Conservation (phyloP, 2,329 filamentous ascomycete genomes). For the Dothideomycetidae sp. region DNA sequence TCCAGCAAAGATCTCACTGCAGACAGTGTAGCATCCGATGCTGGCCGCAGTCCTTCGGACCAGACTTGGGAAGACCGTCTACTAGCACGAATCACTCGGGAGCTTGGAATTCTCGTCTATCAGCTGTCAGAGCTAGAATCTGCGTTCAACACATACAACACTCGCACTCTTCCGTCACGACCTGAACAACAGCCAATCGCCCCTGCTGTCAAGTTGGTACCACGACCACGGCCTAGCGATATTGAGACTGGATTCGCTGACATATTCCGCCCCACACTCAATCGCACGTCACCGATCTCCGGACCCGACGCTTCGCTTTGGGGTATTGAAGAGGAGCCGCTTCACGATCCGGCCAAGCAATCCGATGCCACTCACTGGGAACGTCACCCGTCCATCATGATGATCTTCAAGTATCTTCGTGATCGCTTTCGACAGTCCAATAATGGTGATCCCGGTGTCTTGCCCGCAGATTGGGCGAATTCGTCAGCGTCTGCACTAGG, state of each 20-base stretch:
- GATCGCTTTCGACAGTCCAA: conserved; percentile 43
- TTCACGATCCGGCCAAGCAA: conserved; percentile 16
- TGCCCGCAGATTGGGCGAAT: conserved; percentile 23
- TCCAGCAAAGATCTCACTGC: conserved; percentile 21
- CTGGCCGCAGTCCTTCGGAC: conserved; percentile 22
- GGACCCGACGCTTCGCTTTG: conserved; percentile 43
- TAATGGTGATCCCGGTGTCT: conserved; percentile 13
- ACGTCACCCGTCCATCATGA: conserved; percentile 73
- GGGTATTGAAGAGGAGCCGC: conserved; percentile 50
- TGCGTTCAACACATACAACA: conserved; percentile 71
- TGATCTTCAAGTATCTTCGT: conserved; percentile 78
- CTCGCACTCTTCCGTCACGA: conserved; percentile 16
- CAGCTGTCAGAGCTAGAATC: conserved; percentile 76
- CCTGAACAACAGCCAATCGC: conserved; percentile 14
- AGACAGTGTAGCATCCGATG: conserved; percentile 16
- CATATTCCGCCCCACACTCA: conserved; percentile 37
- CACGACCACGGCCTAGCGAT: conserved; percentile 14
- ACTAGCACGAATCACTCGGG: conserved; percentile 69
- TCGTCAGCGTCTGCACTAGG: conserved; percentile 27
- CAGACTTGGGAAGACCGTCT: conserved; percentile 60
- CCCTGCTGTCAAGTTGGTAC: conserved; percentile 17
- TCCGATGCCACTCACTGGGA: conserved; percentile 50
- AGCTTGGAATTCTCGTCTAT: conserved; percentile 71
- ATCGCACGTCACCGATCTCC: conserved; percentile 20
- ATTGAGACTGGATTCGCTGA: conserved; percentile 21